Percentiles rank a stretch among this genome's conserved stretches.
Evolutionary conservation across 495 filamentous ascomycete genomes (phyloP).

Genomic region (Alectoria sarmentosa): DNA sequence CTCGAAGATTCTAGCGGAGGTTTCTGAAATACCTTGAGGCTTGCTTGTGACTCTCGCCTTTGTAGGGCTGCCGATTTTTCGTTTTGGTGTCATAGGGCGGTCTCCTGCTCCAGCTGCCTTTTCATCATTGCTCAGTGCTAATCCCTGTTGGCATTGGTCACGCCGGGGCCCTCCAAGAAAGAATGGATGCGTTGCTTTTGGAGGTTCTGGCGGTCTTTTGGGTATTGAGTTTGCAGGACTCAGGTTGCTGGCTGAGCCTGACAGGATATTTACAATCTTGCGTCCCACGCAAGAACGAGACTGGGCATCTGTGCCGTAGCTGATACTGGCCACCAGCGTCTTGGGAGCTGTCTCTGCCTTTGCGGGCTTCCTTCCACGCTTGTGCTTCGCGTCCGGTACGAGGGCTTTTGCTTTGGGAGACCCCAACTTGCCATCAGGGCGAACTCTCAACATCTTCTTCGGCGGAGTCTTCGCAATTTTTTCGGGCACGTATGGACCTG

Average conservation of each 20-base stretch:
- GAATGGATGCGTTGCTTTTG: constrained; percentile 74
- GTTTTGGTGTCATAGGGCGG: background rate
- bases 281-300: constrained; percentile 31
- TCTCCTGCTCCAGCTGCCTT: background rate
- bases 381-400: constrained; percentile 28
- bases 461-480: constrained; percentile 8
- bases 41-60: constrained; percentile 23
- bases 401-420: constrained; percentile 37
- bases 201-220: constrained; percentile 31
- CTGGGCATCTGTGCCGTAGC: constrained; percentile 34
- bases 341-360: constrained; percentile 17
- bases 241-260: constrained; percentile 23
- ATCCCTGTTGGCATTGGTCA: background rate
- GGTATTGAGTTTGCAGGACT: constrained; percentile 14
- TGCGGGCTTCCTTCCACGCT: constrained; percentile 28
- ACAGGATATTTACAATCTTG: constrained; percentile 47
- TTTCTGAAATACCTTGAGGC: constrained; percentile 20
- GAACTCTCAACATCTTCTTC: constrained; percentile 46
- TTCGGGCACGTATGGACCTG: background rate
- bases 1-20: background rate
- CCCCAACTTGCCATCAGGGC: constrained; percentile 51
- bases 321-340: constrained; percentile 39
- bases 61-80: constrained; percentile 4
- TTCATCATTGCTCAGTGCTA: background rate
- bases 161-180: constrained; percentile 43